Percentiles rank a stretch among this genome's conserved stretches.
phyloP scores from a whole-genome alignment of 768 basidiomycete species.

The Sistotremastrum suecicum region DNA sequence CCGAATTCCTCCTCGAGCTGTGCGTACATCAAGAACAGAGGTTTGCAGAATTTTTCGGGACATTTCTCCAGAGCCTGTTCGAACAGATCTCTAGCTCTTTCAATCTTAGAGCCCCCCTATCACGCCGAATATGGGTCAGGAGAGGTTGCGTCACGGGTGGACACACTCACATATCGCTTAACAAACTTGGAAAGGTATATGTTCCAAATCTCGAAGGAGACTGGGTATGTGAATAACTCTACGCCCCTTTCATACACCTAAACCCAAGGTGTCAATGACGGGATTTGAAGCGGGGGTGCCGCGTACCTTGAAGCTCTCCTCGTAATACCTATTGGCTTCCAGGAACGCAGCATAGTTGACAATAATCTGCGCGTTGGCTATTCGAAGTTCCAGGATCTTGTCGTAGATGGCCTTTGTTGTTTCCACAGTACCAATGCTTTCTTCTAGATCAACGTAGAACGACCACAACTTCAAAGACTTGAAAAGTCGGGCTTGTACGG shows the following conservation, averaged over 20 bases:
- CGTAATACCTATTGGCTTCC: constrained; percentile 96
- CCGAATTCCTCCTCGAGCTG: constrained; percentile 91
- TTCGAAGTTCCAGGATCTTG: constrained; percentile 89
- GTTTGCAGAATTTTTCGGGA: constrained; percentile 87
- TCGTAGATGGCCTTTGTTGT: constrained; percentile 89
- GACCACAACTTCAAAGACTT: constrained; percentile 99
- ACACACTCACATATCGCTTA: constrained; percentile 72
- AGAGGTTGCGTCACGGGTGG: not conserved
- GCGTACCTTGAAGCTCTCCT: constrained; percentile 90
- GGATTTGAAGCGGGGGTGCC: not conserved
- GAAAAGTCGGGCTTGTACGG: constrained; percentile 84
- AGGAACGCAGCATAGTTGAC: constrained; percentile 95
- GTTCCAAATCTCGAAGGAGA: constrained; percentile 99
- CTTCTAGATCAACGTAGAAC: constrained; percentile 95
- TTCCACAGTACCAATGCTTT: constrained; percentile 90
- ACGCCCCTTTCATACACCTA: constrained; percentile 95
- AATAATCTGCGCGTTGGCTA: constrained; percentile 95
- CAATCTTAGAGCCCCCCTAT: constrained; percentile 85
- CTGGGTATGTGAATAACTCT: constrained; percentile 93
- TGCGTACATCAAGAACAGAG: constrained; percentile 93
- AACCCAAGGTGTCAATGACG: not conserved
- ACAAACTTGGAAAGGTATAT: constrained; percentile 96
- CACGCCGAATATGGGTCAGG: not conserved
- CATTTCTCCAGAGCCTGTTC: constrained; percentile 97
- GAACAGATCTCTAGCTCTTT: constrained; percentile 92